phyloP scores from a whole-genome alignment of 345 rosid species.

The Syzygium jambos region DNA sequence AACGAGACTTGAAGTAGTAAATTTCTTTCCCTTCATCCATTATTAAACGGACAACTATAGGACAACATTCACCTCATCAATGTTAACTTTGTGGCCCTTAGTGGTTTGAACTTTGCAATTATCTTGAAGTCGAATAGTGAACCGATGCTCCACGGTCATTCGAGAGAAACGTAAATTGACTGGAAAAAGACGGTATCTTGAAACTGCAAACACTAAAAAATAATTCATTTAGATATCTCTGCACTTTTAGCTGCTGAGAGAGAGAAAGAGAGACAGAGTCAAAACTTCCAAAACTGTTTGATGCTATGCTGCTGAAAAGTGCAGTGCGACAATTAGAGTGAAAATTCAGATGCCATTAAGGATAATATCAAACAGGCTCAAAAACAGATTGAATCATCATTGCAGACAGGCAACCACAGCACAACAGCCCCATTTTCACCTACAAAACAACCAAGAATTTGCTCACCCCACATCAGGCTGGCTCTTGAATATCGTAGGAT shows the following conservation, averaged over 20 bases:
- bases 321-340: neutral
- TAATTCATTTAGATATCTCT: neutral
- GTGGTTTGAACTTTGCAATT: neutral
- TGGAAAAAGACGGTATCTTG: neutral
- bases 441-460: neutral
- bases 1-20: neutral
- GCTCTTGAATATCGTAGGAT: conserved; percentile 72
- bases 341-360: neutral
- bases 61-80: neutral
- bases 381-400: neutral
- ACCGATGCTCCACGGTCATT: neutral
- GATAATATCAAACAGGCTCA: neutral
- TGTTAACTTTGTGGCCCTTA: neutral
- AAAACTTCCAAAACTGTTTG: neutral
- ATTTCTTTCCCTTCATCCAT: neutral
- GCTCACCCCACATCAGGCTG: conserved; percentile 98
- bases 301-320: neutral
- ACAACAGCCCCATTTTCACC: neutral
- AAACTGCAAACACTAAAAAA: neutral
- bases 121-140: neutral
- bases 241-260: neutral
- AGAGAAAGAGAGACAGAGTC: neutral
- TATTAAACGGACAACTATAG: neutral
- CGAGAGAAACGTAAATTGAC: neutral
- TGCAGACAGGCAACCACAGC: neutral